These are phyloP conservation scores for Scheffersomyces ergatensis DNA, from an alignment of 805 yeast genomes.

Conservation along the genomic window DNA sequence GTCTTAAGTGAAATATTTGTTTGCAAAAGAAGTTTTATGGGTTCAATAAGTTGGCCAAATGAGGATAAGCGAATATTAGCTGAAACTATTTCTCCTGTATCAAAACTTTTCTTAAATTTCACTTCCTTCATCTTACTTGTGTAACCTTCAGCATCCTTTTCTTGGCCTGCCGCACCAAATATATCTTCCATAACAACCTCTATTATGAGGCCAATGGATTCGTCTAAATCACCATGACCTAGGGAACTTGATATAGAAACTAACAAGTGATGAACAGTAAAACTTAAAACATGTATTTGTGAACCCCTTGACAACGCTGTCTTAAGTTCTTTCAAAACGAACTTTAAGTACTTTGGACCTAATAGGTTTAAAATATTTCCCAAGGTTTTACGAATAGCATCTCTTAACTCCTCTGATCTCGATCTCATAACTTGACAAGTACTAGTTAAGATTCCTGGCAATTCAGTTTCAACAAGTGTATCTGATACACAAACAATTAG, in stretches of 20 bases:
- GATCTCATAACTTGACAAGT: conserved; percentile 88
- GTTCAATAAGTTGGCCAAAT: conserved; percentile 61
- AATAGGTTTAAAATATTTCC: conserved; percentile 60
- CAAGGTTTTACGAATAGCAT: conserved; percentile 74
- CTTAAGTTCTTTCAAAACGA: conserved; percentile 74
- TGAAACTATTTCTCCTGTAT: conserved; percentile 78
- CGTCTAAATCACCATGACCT: conserved; percentile 73
- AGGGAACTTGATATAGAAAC: conserved; percentile 48
- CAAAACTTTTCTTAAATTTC: conserved; percentile 82
- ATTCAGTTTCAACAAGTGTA: conserved; percentile 51
- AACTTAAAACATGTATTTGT: conserved; percentile 90
- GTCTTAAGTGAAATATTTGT: conserved; percentile 67
- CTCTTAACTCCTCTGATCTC: conserved; percentile 84
- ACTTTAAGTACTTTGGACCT: conserved; percentile 72
- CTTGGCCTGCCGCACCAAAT: conserved; percentile 89
- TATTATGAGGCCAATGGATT: conserved; percentile 56
- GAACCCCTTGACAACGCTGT: conserved; percentile 84
- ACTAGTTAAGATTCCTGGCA: conserved; percentile 82
- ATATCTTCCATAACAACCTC: conserved; percentile 85
- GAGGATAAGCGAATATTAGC: conserved; percentile 55
- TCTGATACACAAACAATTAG: conserved; percentile 61
- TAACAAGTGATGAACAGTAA: conserved; percentile 74
- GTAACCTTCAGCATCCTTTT: conserved; percentile 93
- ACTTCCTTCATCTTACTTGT: conserved; percentile 85
- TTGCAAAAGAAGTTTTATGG: conserved; percentile 59